phyloP scores from a whole-genome alignment of 2,329 filamentous ascomycete genomes.

The Aureobasidium sp. region DNA sequence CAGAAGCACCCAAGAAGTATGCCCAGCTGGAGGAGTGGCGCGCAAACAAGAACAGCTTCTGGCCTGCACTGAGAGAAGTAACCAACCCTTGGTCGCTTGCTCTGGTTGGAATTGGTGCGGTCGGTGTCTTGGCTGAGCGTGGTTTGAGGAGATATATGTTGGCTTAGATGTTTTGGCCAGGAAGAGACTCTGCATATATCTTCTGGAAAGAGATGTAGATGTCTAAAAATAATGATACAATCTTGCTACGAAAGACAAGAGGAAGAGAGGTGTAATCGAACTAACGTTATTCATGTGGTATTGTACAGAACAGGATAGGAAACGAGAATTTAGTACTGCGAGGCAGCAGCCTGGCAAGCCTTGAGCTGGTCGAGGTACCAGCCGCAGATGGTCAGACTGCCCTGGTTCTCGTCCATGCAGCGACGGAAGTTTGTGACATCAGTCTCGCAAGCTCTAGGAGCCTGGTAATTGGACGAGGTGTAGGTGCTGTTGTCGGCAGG shows the following conservation, averaged over 20 bases:
- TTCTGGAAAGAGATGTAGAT: neutral
- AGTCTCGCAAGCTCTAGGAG: slow-evolving; percentile 53
- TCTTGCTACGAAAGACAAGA: neutral
- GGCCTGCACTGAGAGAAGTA: slow-evolving; percentile 43
- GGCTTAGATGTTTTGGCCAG: slow-evolving; percentile 8
- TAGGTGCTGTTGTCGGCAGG: slow-evolving; percentile 28
- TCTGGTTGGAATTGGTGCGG: slow-evolving; percentile 41
- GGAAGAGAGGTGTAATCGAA: neutral
- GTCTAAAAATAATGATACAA: slow-evolving; percentile 6
- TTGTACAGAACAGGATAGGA: neutral
- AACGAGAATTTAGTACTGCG: slow-evolving; percentile 34
- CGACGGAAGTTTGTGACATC: slow-evolving; percentile 81
- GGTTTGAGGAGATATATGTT: slow-evolving; percentile 19
- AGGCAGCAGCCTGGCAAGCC: slow-evolving; percentile 40
- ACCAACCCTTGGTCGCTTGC: slow-evolving; percentile 49
- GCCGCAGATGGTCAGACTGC: slow-evolving; percentile 90
- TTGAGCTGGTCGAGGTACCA: slow-evolving; percentile 96
- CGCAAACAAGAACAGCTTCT: slow-evolving; percentile 50
- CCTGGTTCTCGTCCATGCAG: slow-evolving; percentile 93
- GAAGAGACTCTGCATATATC: neutral
- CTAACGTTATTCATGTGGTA: slow-evolving; percentile 5
- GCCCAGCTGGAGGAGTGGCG: slow-evolving; percentile 45
- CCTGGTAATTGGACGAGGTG: slow-evolving; percentile 29
- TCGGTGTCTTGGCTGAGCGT: slow-evolving; percentile 41
- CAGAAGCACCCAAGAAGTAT: slow-evolving; percentile 42